phyloP scores from a whole-genome alignment of 2,329 filamentous ascomycete species.

The Nigrospora oryzae region DNA sequence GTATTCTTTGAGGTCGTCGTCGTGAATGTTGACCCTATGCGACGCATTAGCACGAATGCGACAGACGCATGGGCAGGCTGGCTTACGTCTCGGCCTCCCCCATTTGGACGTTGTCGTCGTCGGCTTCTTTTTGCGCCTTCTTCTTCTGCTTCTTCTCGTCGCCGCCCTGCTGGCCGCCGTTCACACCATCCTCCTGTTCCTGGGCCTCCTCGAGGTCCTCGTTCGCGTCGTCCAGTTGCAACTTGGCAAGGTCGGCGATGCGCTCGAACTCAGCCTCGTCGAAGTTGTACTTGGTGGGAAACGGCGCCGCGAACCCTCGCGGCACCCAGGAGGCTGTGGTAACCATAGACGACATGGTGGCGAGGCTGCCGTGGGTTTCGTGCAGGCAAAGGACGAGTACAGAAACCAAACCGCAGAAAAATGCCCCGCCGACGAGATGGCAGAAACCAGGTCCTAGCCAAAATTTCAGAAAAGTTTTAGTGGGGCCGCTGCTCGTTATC shows the following conservation, averaged over 20 bases:
- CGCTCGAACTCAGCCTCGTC: constrained; percentile 69
- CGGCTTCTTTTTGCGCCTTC: constrained; percentile 12
- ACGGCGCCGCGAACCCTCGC: constrained; percentile 66
- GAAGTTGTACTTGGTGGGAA: constrained; percentile 66
- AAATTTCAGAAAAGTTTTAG: no score
- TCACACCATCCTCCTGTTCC: constrained; percentile 23
- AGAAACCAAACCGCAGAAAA: no score
- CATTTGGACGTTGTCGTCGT: constrained; percentile 22
- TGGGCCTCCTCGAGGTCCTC: constrained; percentile 72
- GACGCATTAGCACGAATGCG: not conserved
- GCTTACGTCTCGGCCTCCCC: no score
- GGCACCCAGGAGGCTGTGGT: constrained; percentile 70
- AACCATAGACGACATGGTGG: constrained; percentile 59
- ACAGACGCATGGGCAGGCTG: no score
- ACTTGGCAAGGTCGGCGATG: constrained; percentile 65
- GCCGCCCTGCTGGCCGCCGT: constrained; percentile 11
- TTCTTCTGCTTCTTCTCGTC: constrained; percentile 5
- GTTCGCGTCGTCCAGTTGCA: constrained; percentile 86
- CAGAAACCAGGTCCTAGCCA: no score
- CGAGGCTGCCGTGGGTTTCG: no score
- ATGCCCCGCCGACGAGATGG: no score
- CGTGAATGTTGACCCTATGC: constrained; percentile 45
- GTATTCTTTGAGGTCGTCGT: constrained; percentile 92
- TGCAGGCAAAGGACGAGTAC: no score
- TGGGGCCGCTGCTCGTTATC: no score